Base-by-base conservation (phyloP, 1,284 basidiomycete species). In the Malassezia japonica region DNA sequence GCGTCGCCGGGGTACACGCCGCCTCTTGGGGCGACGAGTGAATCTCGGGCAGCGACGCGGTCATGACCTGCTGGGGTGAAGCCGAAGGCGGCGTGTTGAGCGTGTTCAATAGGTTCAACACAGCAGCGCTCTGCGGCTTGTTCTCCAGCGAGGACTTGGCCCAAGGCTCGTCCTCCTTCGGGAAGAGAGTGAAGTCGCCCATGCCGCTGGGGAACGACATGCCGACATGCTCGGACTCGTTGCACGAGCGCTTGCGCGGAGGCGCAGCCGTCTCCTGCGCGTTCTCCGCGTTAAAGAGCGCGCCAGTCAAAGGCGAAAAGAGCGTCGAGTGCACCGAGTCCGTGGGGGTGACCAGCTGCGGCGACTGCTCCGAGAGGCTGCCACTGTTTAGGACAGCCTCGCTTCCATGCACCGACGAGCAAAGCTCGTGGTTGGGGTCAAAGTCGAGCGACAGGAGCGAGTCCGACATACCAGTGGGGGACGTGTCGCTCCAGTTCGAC, bases 361-460 rank as follows among this genome's bases (percentile, higher is more conserved):
- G 20, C 18, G 45, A 47, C 3, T 34, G 18, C 4, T 50, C 48
- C 8, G 48, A 50, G 13, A 45, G 24, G 4, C 29, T 29, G 12
- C 32, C 34, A 25, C 48, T 50, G 20, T 21, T 35, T 4, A 42
- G 28, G n/a, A n/a, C n/a, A n/a, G n/a, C n/a, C n/a, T 13, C 28
- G 28, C 28, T 31, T 7, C 13, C 28, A 31, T 31, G 28, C n/a
- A 31, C 40, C 27, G 40, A 42, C 5, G 40, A 40, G 23, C 42
- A 32, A 24, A 46, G 25, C 8, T 35, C 42, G 31, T 25, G 20
- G 15, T 28, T 18, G 6, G 51, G 39, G 31, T 48, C 46, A 40
- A 54, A 54, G 23, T 48, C 51, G 15, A 54, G 39, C 12, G 51
- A 54, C 13, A 45, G n/a, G 13, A 54, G 28, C 21, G 51, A 54